Percentiles rank a stretch among this genome's conserved stretches.
phyloP scores from a whole-genome alignment of 805 yeast species.

The Blastobotrys mokoenaii region DNA sequence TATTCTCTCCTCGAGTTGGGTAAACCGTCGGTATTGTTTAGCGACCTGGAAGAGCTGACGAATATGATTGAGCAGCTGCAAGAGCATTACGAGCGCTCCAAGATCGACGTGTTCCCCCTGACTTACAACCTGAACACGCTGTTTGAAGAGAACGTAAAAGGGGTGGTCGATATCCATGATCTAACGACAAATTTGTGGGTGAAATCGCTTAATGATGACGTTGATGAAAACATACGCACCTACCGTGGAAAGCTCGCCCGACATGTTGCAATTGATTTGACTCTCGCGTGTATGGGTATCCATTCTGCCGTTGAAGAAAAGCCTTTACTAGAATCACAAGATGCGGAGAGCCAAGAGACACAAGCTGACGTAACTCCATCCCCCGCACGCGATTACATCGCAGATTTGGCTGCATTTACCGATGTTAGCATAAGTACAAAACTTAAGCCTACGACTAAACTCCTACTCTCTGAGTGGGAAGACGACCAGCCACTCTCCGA shows the following conservation, averaged over 20 bases:
- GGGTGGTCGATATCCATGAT: constrained; percentile 9
- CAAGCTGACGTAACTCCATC: too few species aligned
- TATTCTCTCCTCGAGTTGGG: constrained; percentile 1
- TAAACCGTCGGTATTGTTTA: constrained; percentile 1
- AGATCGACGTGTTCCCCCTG: constrained; percentile 4
- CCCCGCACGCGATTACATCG: not conserved
- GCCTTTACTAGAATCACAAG: not conserved
- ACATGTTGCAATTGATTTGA: constrained; percentile 13
- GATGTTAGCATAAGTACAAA: not conserved
- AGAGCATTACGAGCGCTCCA: constrained; percentile 7
- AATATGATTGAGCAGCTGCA: constrained; percentile 9
- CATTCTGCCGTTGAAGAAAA: not conserved
- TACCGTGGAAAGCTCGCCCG: constrained; percentile 13
- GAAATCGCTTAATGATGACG: constrained; percentile 14
- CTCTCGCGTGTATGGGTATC: constrained; percentile 11
- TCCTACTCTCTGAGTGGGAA: constrained; percentile 1
- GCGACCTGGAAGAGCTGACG: constrained; percentile 6
- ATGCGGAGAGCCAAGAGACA: not conserved
- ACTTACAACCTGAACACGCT: constrained; percentile 7
- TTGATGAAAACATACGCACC: constrained; percentile 18
- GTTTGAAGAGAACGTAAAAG: constrained; percentile 7
- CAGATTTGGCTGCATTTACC: not conserved
- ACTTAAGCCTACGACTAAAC: not conserved
- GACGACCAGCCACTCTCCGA: not conserved
- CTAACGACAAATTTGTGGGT: constrained; percentile 19